These are phyloP conservation scores for Psilocybe cubensis DNA, from an alignment of 768 basidiomycete species.

Conservation along the genomic window DNA sequence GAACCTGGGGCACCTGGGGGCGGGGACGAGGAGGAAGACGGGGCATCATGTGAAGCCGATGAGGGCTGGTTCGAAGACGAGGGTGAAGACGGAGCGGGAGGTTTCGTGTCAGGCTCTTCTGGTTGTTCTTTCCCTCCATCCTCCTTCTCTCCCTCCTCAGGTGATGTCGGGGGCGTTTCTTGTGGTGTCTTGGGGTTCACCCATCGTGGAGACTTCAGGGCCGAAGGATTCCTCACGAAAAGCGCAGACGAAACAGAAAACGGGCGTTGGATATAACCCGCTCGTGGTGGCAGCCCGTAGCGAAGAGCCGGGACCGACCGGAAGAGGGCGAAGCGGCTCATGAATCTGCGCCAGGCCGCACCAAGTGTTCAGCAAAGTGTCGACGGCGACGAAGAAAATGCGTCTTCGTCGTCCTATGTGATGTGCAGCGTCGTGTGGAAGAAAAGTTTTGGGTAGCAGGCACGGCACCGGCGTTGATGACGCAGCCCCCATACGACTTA, in stretches of 20 bases:
- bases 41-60: conserved; percentile 18
- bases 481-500: conserved; percentile 9
- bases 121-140: conserved; percentile 10
- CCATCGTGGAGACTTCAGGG: conserved; percentile 25
- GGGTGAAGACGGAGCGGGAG: conserved; percentile 7
- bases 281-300: background rate
- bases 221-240: conserved; percentile 10
- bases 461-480: conserved; percentile 1
- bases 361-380: background rate
- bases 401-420: background rate
- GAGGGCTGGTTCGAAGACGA: conserved; percentile 19
- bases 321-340: conserved; percentile 15
- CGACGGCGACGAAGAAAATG: background rate
- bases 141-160: conserved; percentile 19
- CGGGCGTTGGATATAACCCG: background rate
- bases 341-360: conserved; percentile 7
- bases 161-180: conserved; percentile 10
- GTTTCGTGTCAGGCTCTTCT: conserved; percentile 11
- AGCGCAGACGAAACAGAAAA: conserved; percentile 17
- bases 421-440: background rate
- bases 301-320: conserved; percentile 18
- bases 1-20: conserved; percentile 44
- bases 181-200: conserved; percentile 28
- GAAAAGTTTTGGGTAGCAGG: conserved; percentile 13
- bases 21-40: conserved; percentile 22